phyloP scores from a whole-genome alignment of 176 grass and related monocot genomes.

The Eleusine indica region DNA sequence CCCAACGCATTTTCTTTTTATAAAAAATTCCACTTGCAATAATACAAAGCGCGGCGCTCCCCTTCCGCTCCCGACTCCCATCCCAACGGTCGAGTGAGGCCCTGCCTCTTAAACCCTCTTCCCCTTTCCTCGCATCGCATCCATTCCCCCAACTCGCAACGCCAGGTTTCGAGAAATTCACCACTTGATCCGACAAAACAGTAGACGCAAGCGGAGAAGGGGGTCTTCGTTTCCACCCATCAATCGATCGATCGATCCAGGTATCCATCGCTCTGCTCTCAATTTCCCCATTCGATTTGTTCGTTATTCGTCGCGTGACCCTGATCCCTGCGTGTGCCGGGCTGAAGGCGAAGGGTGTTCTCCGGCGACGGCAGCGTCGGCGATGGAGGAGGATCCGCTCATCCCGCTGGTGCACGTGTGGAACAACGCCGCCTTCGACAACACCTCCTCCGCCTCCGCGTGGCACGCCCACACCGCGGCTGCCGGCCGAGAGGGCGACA shows the following conservation, averaged over 20 bases:
- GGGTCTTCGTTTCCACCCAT: neutral
- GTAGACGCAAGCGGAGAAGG: constrained; percentile 7
- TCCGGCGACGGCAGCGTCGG: neutral
- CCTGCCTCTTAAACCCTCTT: constrained; percentile 50
- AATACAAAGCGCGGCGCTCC: constrained; percentile 21
- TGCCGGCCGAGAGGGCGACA: constrained; percentile 9
- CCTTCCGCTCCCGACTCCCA: constrained; percentile 42
- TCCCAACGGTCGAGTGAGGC: constrained; percentile 56
- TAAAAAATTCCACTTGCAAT: constrained; percentile 11
- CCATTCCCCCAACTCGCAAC: neutral
- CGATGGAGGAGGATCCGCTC: constrained; percentile 62
- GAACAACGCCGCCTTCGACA: constrained; percentile 47
- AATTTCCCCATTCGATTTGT: neutral
- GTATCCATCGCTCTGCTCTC: neutral
- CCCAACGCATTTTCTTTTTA: neutral
- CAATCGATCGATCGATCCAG: constrained; percentile 23
- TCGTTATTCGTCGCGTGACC: neutral
- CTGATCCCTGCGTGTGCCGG: neutral
- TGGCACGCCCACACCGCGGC: constrained; percentile 9
- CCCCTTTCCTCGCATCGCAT: neutral
- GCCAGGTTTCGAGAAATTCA: constrained; percentile 20
- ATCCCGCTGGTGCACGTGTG: constrained; percentile 59
- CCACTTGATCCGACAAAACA: neutral
- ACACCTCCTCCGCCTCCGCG: constrained; percentile 1
- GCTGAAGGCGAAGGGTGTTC: neutral